Base-by-base conservation (phyloP, 495 filamentous ascomycete genomes). In the Alectoria sarmentosa region DNA sequence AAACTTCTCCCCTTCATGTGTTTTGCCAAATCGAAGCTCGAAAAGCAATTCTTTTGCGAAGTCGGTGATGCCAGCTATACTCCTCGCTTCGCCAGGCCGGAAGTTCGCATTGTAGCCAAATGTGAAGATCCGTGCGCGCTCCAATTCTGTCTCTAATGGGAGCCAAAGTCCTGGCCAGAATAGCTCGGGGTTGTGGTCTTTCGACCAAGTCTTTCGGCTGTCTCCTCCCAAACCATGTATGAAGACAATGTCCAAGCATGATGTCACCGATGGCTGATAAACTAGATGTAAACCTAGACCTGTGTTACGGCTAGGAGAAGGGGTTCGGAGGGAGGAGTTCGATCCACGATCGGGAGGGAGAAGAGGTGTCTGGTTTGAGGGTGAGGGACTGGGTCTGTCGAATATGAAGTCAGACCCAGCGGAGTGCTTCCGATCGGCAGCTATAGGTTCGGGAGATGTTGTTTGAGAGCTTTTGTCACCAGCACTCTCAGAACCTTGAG, bases 21-120 rank as follows among this genome's bases (percentile, higher is more conserved):
- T 70, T 32, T 65, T 70, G 3, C 67, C 75, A 58, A 67, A 71
- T 39, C 72, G 75, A 36, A 76, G 58, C 26, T 68, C 66, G 41
- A 69, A 74, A 6, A 77, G 61, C 0, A 78, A 66, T 17, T 70
- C 72, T 54, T 76, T 77, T 17, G 74, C 73, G 58, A 78, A 77
- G 49, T 78, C 76, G 11, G 68, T 58, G 0, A 79, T 65, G 34
- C 64, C 65, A n/a, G n/a, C n/a, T 5, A 58, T 69, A 9, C 56
- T 72, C 7, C 60, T 41, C 17, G 52, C 65, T 3, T 63, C 64
- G 28, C 48, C 44, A 34, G 30, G 67, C 11, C 32, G 39, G 52
- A 74, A 74, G 19, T 68, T 68, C 3, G 75, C 69, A 70, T 78
- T 75, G 55, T 78, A 78, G 2, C 76, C 76, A 30, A 76, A 78